Base-by-base conservation (phyloP, 495 filamentous ascomycete species). In the Chaetomium cochliodes region DNA sequence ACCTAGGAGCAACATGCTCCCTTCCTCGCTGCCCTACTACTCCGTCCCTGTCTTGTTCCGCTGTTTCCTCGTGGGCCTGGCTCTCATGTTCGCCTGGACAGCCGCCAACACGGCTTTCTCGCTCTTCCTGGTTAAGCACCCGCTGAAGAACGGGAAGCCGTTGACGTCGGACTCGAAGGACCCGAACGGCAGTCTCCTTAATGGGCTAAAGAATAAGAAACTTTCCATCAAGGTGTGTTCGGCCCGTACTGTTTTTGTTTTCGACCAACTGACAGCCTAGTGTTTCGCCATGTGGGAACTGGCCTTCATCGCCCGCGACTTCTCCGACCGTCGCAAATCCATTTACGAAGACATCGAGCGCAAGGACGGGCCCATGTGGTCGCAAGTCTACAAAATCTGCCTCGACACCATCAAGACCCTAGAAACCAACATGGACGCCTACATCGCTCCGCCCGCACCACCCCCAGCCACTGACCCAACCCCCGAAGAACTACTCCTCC, bases 211-310 rank as follows among this genome's bases (percentile, higher is more conserved):
- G 66, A 85, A 88, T 22, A 92, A 85, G 73, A 91, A 88, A 65
- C 76, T 85, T 47, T 70, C 85, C n/a, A 80, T 83, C 44, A 83
- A 77, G 77, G 87, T 83, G 79, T 69, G 78, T 72, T 62, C 3
- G 0, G 3, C 5, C 16, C 26, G 62, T 67, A 61, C 8, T 64
- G 3, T 22, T 9, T 26, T 26, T 56, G 28, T 52, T n/a, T 8
- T 8, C 28, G 25, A 11, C 22, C 20, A 8, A 49, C 73, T 78
- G 67, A 78, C 61, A 16, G 7, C 30, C 2, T 79, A 91, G 78
- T 78, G 85, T 5, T 93, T 93, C 73, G 93, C 94, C 26, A 91
- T 96, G 78, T 96, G 92, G 90, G 94, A 98, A 73, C 81, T 98
- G 22, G 82, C 84, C 33, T 82, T 88, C 62, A 96, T 97, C 66